Base-by-base conservation (phyloP, 1,139 yeast species). In the Geotrichum macrosporum region DNA sequence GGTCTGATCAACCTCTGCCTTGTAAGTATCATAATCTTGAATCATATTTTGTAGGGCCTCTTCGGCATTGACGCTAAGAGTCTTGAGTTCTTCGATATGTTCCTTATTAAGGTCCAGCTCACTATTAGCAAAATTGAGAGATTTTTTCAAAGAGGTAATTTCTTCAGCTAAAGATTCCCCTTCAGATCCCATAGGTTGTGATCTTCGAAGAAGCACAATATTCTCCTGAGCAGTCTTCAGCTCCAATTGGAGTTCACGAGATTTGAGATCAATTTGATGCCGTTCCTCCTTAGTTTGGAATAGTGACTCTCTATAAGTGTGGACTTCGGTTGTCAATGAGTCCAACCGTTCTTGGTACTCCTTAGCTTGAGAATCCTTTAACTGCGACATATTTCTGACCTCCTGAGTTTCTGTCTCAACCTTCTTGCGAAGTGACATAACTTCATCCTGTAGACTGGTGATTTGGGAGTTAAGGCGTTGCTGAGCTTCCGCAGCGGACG, bases 271-370 rank as follows among this genome's bases (percentile, higher is more conserved):
- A 20, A 73, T 63, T 12, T 50, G 44, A n/a, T 55, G 53, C n/a
- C 71, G 66, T 10, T 70, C 59, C 12, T 65, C 66, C 34, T 69
- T 66, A 50, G 75, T 77, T 1, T 71, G 59, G 4, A 67, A 66
- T 47, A 80, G 61, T 19, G 76, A 68, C 35, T 70, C 71, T 32
- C 65, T 65, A 4, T 71, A 59, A 21, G 68, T 57, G 29, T 73
- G 66, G 32, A 79, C 61, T 50, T 82, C 84, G 36, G 69, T 49
- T 33, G 60, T 69, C 22, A 82, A 72, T 35, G 74, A 71, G 51
- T 84, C 92, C 48, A 84, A 71, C 60, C 81, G 80, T 16, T 76
- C 71, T 58, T 83, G 86, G 57, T 80, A 84, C 40, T 84, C 79
- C 51, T 74, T 43, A 9, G 52, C 41, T 15, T 63, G 68, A 9